Conservation (phyloP, 345 rosid genomes). For the Pseudoturritis turrita region DNA sequence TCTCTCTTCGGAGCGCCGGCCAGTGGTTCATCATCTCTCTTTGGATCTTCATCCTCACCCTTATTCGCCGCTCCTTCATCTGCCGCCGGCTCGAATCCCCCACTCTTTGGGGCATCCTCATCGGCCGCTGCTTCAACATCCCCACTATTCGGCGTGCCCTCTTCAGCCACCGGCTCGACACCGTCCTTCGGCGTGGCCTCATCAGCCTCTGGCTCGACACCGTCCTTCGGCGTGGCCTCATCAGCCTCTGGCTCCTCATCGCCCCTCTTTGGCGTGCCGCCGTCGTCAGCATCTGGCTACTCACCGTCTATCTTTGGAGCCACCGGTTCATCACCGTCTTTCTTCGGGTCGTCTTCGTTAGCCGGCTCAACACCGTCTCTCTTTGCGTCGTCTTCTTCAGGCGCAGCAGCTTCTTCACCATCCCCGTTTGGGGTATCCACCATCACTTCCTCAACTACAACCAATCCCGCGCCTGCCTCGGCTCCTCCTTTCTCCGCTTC, state of each 20-base stretch:
- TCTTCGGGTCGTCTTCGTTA: conserved; percentile 25
- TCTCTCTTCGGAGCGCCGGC: conserved; percentile 29
- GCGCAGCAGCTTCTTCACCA: conserved; percentile 23
- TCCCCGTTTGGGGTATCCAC: conserved; percentile 36
- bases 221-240: conserved; percentile 19
- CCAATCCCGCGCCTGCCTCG: conserved; percentile 29
- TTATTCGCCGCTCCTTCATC: conserved; percentile 14
- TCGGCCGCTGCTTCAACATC: conserved; percentile 31
- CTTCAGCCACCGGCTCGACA: conserved; percentile 14
- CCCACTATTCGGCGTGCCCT: conserved; percentile 25
- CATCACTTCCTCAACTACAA: conserved; percentile 20
- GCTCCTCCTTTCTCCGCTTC: conserved; percentile 40
- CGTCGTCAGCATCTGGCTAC: conserved; percentile 3
- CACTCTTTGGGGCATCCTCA: conserved; percentile 33
- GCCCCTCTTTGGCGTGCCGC: neutral
- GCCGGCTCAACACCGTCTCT: conserved; percentile 20
- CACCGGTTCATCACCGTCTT: conserved; percentile 14
- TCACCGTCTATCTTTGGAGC: conserved; percentile 21
- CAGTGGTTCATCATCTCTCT: conserved; percentile 14
- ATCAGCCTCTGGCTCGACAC: conserved; percentile 6
- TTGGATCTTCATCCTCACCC: conserved; percentile 31
- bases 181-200: conserved; percentile 21
- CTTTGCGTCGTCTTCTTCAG: conserved; percentile 25
- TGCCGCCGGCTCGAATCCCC: conserved; percentile 15
- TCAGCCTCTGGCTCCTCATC: conserved; percentile 8